These are phyloP conservation scores for Acanthamoeba castellanii DNA, from an alignment of 208 protist species.

Conservation along the genomic window DNA sequence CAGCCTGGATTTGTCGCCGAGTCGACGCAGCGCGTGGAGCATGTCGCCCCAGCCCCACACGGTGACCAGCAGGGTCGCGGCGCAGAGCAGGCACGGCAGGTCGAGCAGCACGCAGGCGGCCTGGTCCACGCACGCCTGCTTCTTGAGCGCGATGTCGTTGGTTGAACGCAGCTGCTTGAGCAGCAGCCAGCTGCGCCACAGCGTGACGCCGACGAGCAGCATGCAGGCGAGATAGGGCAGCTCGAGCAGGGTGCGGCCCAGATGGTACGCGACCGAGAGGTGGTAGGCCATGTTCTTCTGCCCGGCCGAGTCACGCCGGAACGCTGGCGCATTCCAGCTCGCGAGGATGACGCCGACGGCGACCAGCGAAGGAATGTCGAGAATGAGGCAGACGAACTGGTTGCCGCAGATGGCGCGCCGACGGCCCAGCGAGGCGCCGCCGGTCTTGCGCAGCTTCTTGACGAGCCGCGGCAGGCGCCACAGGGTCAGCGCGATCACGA, in stretches of 20 bases:
- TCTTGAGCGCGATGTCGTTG: not conserved
- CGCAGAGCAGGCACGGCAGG: not conserved
- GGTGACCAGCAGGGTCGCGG: not conserved
- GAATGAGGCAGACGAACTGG: slow-evolving; percentile 10
- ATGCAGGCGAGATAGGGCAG: not conserved
- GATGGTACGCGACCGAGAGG: not conserved
- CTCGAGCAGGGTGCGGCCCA: not conserved
- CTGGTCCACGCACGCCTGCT: not conserved
- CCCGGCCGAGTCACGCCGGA: not conserved
- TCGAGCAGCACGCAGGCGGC: not conserved
- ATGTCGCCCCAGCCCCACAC: not conserved
- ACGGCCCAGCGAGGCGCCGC: not conserved
- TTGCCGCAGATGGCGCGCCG: not conserved
- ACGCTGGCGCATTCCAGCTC: not conserved
- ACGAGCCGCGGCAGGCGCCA: slow-evolving; percentile 21
- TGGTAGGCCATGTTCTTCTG: not conserved
- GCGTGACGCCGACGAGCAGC: not conserved
- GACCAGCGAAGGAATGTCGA: not conserved
- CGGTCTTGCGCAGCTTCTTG: slow-evolving; percentile 1
- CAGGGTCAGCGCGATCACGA: not conserved
- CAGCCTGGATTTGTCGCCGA: no score
- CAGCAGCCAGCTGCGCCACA: slow-evolving; percentile 38
- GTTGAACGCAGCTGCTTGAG: not conserved
- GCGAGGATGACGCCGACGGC: not conserved
- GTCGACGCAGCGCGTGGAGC: not conserved